phyloP scores from a whole-genome alignment of 1,284 basidiomycete genomes.

The Farysia itapuensis region DNA sequence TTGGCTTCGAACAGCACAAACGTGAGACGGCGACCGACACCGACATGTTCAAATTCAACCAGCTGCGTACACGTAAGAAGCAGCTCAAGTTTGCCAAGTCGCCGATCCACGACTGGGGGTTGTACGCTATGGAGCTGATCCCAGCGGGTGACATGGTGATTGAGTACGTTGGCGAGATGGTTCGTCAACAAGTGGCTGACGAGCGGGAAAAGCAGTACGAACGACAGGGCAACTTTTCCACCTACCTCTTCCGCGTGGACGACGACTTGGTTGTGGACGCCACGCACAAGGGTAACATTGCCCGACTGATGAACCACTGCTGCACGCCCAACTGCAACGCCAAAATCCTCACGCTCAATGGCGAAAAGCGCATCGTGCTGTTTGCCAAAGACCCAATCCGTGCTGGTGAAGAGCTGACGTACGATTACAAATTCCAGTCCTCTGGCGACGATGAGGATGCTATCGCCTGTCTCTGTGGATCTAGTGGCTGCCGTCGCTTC shows the following conservation, averaged over 20 bases:
- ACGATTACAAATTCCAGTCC: conserved; percentile 60
- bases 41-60: conserved; percentile 88
- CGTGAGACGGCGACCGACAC: conserved; percentile 64
- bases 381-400: conserved; percentile 88
- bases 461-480: conserved; percentile 62
- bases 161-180: conserved; percentile 97
- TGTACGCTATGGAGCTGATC: conserved; percentile 70
- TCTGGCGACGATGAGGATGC: conserved; percentile 56
- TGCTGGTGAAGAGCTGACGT: conserved; percentile 66
- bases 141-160: conserved; percentile 97
- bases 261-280: conserved; percentile 76
- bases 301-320: conserved; percentile 68
- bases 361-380: conserved; percentile 98
- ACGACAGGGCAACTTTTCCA: conserved; percentile 53
- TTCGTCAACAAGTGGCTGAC: conserved; percentile 92
- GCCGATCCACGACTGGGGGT: conserved; percentile 96
- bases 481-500: conserved; percentile 56
- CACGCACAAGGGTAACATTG: conserved; percentile 96
- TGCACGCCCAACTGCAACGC: conserved; percentile 97
- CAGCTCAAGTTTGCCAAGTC: conserved; percentile 92
- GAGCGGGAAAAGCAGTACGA: conserved; percentile 96
- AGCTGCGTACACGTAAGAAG: conserved; percentile 96
- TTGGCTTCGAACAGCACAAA: conserved; percentile 94
- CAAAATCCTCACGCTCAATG: conserved; percentile 97
- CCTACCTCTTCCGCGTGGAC: conserved; percentile 61